Conservation (phyloP, 192 early-diverging fungal species). For the Pilaira anomala region DNA sequence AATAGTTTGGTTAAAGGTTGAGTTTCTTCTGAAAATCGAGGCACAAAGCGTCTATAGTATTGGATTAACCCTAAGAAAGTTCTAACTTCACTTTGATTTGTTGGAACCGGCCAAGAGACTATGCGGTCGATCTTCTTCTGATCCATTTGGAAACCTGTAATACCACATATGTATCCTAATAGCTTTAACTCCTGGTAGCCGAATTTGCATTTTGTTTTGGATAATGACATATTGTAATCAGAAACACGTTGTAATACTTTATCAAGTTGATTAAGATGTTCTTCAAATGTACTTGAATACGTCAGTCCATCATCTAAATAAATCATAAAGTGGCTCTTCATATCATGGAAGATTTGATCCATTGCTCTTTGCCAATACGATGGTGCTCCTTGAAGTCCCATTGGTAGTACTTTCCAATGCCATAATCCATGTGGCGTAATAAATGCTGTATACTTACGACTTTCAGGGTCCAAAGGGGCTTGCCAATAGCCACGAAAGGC, state of each 20-base stretch:
- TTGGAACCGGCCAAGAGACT: background rate
- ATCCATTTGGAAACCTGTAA: conserved; percentile 3
- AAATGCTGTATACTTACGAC: conserved; percentile 22
- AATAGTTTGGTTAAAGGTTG: background rate
- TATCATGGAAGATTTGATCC: background rate
- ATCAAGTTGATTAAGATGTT: conserved; percentile 13
- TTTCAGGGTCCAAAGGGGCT: conserved; percentile 3
- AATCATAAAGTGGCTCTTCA: background rate
- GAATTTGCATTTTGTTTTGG: conserved; percentile 21
- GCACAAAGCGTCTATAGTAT: conserved; percentile 13
- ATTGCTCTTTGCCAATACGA: background rate
- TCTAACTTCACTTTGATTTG: background rate
- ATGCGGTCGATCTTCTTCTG: conserved; percentile 3
- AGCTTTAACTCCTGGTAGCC: background rate
- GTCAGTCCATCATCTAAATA: conserved; percentile 22
- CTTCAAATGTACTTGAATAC: conserved; percentile 10
- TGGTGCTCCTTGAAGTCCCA: conserved; percentile 14
- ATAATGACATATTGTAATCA: background rate
- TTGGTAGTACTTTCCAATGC: conserved; percentile 28
- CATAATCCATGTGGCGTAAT: conserved; percentile 2
- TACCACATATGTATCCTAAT: conserved; percentile 13
- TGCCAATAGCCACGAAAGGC: conserved; percentile 36
- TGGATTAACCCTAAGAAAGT: conserved; percentile 11
- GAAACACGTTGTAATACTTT: background rate
- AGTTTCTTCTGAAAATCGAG: conserved; percentile 7